A percentile compares a stretch with the other conserved stretches of the same genome.
These are phyloP conservation scores for Beverwykella pulmonaria DNA, from an alignment of 495 filamentous ascomycete species.

Conservation along the genomic window DNA sequence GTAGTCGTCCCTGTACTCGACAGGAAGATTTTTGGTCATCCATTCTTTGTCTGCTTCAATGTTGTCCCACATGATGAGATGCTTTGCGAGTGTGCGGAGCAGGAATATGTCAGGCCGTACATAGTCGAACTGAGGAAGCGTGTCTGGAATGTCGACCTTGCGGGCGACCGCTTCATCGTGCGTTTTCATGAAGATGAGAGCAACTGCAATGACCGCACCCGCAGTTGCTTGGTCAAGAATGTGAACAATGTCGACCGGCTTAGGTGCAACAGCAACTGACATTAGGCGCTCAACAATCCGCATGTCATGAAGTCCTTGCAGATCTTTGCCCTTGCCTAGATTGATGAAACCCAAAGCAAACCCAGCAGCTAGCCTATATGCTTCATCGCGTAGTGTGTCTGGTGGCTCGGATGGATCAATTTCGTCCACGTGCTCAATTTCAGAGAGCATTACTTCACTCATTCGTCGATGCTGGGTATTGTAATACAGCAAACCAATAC, in stretches of 20 bases:
- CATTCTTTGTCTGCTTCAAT: conserved; percentile 72
- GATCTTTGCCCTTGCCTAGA: conserved; percentile 82
- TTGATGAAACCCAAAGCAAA: conserved; percentile 96
- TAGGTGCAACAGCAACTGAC: conserved; percentile 78
- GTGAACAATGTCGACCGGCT: conserved; percentile 85
- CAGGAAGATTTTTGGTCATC: conserved; percentile 73
- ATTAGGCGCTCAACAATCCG: conserved; percentile 85
- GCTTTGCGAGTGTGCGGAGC: conserved; percentile 83
- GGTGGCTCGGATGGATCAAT: conserved; percentile 66
- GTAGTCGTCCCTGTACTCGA: conserved; percentile 60
- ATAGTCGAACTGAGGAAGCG: conserved; percentile 88
- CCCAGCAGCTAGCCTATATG: conserved; percentile 90
- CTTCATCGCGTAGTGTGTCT: conserved; percentile 84
- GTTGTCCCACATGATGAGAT: conserved; percentile 90
- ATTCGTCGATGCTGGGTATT: conserved; percentile 95
- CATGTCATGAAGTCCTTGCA: conserved; percentile 93
- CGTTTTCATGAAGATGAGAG: conserved; percentile 98
- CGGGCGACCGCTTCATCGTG: conserved; percentile 83
- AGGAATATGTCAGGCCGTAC: conserved; percentile 91
- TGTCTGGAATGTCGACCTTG: conserved; percentile 92
- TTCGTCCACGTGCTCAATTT: conserved; percentile 82
- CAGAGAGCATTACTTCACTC: conserved; percentile 97
- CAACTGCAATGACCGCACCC: conserved; percentile 82
- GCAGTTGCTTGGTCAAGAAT: conserved; percentile 90
- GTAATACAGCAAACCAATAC: conserved; percentile 92